Conservation (phyloP, 768 basidiomycete species). For the Pleurotus tuoliensis region DNA sequence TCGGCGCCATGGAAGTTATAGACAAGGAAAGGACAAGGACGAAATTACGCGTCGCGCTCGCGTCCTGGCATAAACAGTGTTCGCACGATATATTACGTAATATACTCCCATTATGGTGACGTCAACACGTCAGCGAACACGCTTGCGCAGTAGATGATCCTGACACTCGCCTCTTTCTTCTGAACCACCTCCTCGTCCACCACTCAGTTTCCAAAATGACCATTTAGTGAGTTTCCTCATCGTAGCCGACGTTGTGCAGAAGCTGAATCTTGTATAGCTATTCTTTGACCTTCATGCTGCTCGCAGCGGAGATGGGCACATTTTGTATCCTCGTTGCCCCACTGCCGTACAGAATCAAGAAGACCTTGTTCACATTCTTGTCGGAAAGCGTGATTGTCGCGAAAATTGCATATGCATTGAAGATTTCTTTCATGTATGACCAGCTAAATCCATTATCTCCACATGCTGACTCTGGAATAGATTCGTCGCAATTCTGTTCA, state of each 20-base stretch:
- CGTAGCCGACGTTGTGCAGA: conserved; percentile 10
- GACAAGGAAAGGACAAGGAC: not conserved
- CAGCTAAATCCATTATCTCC: conserved; percentile 11
- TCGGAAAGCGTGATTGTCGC: conserved; percentile 68
- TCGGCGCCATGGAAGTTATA: conserved; percentile 49
- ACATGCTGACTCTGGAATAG: conserved; percentile 26
- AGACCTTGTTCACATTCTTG: conserved; percentile 69
- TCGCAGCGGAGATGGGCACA: conserved; percentile 81
- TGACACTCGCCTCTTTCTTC: conserved; percentile 9
- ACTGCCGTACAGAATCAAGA: conserved; percentile 72
- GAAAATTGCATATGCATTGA: conserved; percentile 86
- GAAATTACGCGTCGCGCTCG: not conserved
- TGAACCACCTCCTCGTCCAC: conserved; percentile 9
- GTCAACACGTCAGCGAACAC: conserved; percentile 12
- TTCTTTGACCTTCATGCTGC: conserved; percentile 74
- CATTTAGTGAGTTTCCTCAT: conserved; percentile 34
- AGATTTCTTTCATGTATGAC: conserved; percentile 89
- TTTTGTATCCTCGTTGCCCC: conserved; percentile 84
- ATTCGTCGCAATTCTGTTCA: conserved; percentile 83
- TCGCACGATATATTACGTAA: not conserved
- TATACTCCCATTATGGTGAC: conserved; percentile 10
- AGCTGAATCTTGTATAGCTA: conserved; percentile 45
- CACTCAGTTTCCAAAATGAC: conserved; percentile 28
- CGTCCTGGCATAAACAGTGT: not conserved
- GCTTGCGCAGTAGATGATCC: not conserved